A percentile compares a stretch with the other conserved stretches of the same genome.
Evolutionary conservation across 2,329 filamentous ascomycete genomes (phyloP).

Genomic region (Fusarium neocosmosporiellum): DNA sequence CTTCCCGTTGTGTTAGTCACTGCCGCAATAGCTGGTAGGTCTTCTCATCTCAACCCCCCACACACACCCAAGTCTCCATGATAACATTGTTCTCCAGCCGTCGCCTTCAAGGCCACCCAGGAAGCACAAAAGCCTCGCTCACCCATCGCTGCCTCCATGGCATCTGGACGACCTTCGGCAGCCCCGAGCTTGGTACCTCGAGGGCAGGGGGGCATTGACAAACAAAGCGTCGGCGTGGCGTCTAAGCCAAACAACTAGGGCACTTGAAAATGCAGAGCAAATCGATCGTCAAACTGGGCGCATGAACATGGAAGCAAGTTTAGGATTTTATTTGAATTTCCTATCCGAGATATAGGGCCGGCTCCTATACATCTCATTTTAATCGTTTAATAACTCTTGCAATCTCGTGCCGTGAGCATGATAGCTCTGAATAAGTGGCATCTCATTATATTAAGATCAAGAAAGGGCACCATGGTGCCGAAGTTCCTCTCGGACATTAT

Average conservation of each 20-base stretch:
- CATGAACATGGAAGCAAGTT: conserved; percentile 6
- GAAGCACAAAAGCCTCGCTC: conserved; percentile 1
- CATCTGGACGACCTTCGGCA: not conserved
- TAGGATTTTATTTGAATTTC: not conserved
- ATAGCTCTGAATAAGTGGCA: not conserved
- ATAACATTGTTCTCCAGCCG: conserved; percentile 13
- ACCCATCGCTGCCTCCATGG: not conserved
- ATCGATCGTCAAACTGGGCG: not conserved
- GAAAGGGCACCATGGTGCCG: not conserved
- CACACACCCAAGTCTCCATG: fast-evolving
- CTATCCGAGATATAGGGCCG: conserved; percentile 11
- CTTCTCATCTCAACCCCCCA: not conserved
- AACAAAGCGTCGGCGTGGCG: not conserved
- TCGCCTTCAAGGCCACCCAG: conserved; percentile 25
- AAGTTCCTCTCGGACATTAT: not conserved
- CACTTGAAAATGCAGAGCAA: not conserved
- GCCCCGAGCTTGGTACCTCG: conserved; percentile 11
- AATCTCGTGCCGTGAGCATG: not conserved
- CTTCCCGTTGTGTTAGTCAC: conserved; percentile 23
- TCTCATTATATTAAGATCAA: not conserved
- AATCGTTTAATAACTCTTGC: not conserved
- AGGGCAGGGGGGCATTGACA: conserved; percentile 12
- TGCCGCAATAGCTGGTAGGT: conserved; percentile 23
- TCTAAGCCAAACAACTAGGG: conserved; percentile 11
- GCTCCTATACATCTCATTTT: conserved; percentile 8